Evolutionary conservation across 108 stramenopile genomes (phyloP).

Genomic region (Fistulifera pelliculosa): DNA sequence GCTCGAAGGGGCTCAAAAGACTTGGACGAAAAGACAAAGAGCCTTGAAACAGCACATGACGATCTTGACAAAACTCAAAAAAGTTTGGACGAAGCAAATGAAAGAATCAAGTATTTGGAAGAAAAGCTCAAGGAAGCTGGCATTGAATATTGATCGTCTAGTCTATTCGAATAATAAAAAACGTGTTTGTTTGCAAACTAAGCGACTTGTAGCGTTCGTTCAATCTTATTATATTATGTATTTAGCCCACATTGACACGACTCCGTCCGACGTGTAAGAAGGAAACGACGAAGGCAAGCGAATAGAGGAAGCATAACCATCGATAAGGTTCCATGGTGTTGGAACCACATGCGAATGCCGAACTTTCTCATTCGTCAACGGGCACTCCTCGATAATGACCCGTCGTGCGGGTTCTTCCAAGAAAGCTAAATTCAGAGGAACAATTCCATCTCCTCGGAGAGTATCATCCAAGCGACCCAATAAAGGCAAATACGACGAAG

Average conservation of each 20-base stretch:
- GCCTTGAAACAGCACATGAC: too few relatives aligned
- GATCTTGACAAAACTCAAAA: too few relatives aligned
- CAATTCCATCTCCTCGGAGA: conserved; percentile 61
- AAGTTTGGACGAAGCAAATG: too few relatives aligned
- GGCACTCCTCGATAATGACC: conserved; percentile 46
- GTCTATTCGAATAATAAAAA: too few relatives aligned
- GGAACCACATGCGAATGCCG: conserved; percentile 71
- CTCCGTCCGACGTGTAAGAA: conserved; percentile 49
- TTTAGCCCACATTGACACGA: conserved; percentile 48
- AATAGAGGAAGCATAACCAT: conserved; percentile 52
- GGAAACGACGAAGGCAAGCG: conserved; percentile 33
- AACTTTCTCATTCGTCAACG: conserved; percentile 30
- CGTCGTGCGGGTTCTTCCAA: conserved; percentile 51
- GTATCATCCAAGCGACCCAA: conserved; percentile 17
- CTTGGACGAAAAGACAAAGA: too few relatives aligned
- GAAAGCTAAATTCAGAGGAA: conserved; percentile 57
- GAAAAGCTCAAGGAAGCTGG: conserved; percentile 52
- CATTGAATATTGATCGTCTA: conserved; percentile 20
- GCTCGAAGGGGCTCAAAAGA: conserved; percentile 50
- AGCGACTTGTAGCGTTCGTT: too few relatives aligned
- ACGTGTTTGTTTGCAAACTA: too few relatives aligned
- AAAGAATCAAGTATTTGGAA: conserved; percentile 74
- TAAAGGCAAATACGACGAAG: conserved; percentile 52
- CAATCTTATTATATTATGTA: conserved; percentile 41
- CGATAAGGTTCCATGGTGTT: conserved; percentile 69